Percentiles rank a stretch among this genome's conserved stretches.
phyloP scores from a whole-genome alignment of 139 green algal genomes.

The Mesotaenium endlicherianum region DNA sequence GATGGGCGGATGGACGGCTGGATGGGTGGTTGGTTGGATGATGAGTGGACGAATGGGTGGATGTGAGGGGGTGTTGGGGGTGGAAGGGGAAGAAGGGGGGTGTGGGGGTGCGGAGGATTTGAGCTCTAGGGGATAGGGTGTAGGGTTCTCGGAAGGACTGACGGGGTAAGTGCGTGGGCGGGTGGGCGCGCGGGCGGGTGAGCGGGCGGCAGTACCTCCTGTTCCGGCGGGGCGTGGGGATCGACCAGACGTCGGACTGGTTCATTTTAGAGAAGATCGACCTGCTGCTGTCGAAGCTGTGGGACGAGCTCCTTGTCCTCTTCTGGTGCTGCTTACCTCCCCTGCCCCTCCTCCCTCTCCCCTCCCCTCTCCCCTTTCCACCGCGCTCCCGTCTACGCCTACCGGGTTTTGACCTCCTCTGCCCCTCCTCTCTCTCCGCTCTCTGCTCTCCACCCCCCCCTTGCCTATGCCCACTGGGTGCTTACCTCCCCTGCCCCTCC shows the following conservation, averaged over 20 bases:
- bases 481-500: no score
- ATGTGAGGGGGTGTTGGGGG: background rate
- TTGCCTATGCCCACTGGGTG: no score
- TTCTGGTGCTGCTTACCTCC: background rate
- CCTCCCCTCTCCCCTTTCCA: background rate
- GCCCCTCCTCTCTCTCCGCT: no score
- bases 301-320: background rate
- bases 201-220: constrained; percentile 33
- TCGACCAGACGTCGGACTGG: constrained; percentile 43
- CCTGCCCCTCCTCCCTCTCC: background rate
- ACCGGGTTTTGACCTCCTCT: no score
- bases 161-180: background rate
- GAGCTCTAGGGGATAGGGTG: background rate
- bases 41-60: background rate
- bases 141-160: background rate
- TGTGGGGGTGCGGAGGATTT: background rate
- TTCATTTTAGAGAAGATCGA: constrained; percentile 53
- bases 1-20: background rate
- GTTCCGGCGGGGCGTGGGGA: constrained; percentile 36
- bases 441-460: no score
- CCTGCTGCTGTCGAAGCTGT: constrained; percentile 13
- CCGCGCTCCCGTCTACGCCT: no score
- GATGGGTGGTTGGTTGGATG: background rate
- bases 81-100: background rate
- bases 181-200: background rate